These are phyloP conservation scores for Kondoa malvinella DNA, from an alignment of 768 basidiomycete genomes.

Conservation along the genomic window DNA sequence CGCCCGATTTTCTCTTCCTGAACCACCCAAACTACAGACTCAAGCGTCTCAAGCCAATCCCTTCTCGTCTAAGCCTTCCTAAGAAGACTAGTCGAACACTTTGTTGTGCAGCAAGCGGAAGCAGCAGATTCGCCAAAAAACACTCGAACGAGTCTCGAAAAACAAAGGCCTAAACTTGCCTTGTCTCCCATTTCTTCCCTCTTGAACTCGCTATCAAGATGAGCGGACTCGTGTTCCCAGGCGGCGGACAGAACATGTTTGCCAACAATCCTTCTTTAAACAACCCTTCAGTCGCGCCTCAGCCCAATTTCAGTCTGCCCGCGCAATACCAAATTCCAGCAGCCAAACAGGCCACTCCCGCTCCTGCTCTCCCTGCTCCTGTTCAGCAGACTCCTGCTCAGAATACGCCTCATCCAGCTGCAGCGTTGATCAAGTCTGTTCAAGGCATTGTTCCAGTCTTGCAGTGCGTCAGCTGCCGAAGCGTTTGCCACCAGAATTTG, in stretches of 20 bases:
- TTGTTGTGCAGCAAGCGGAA: background rate
- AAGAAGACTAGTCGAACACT: background rate
- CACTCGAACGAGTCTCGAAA: background rate
- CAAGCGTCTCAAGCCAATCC: background rate
- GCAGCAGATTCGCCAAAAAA: background rate
- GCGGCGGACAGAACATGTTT: background rate
- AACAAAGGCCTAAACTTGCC: background rate
- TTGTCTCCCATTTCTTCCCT: background rate
- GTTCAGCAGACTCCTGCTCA: background rate
- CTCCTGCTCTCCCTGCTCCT: background rate
- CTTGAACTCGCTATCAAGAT: background rate
- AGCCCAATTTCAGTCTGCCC: background rate
- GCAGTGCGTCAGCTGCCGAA: constrained; percentile 40
- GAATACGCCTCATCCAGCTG: background rate
- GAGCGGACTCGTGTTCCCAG: constrained; percentile 3
- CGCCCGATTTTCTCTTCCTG: too few relatives aligned
- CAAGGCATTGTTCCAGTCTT: constrained; percentile 97
- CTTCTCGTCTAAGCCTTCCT: background rate
- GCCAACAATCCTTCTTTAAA: background rate
- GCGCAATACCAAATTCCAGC: background rate
- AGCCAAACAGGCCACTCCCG: background rate
- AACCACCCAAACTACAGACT: too few relatives aligned
- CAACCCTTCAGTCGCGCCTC: background rate
- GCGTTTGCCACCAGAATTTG: background rate
- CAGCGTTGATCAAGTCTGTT: background rate